Evolutionary conservation across 805 yeast species (phyloP).

Genomic region (Monosporozyma servazzii): DNA sequence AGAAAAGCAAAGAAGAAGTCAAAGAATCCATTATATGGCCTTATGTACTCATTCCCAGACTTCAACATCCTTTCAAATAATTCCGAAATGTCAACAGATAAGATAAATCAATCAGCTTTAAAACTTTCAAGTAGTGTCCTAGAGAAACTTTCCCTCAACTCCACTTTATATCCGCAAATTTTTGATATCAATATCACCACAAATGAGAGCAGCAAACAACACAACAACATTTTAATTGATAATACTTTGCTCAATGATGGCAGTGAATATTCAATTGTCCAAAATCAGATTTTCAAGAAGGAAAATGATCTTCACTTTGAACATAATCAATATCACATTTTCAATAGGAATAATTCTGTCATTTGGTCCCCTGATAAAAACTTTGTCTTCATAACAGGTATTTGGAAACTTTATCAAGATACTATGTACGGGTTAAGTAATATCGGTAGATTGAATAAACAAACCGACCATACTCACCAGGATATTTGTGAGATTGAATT

Average conservation of each 20-base stretch:
- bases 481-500: slow-evolving; percentile 5
- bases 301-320: not conserved
- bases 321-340: slow-evolving; percentile 3
- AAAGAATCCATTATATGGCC: not conserved
- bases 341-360: slow-evolving; percentile 49
- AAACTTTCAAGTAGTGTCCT: not conserved
- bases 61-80: not conserved
- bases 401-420: slow-evolving; percentile 53
- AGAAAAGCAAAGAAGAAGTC: not conserved
- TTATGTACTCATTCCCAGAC: not conserved
- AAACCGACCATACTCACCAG: not conserved
- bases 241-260: not conserved
- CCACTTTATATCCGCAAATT: not conserved
- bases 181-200: not conserved
- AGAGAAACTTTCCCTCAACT: not conserved
- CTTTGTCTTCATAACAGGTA: slow-evolving; percentile 76
- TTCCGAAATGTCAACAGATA: not conserved
- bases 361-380: slow-evolving; percentile 84
- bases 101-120: not conserved
- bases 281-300: not conserved
- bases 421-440: slow-evolving; percentile 21
- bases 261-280: not conserved
- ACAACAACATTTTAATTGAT: not conserved
- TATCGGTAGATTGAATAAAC: slow-evolving; percentile 1
- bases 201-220: not conserved